Evolutionary conservation across 495 filamentous ascomycete genomes (phyloP), one percentile per base, ranked within the genome.

Genomic region (Daldinia bambusicola): DNA sequence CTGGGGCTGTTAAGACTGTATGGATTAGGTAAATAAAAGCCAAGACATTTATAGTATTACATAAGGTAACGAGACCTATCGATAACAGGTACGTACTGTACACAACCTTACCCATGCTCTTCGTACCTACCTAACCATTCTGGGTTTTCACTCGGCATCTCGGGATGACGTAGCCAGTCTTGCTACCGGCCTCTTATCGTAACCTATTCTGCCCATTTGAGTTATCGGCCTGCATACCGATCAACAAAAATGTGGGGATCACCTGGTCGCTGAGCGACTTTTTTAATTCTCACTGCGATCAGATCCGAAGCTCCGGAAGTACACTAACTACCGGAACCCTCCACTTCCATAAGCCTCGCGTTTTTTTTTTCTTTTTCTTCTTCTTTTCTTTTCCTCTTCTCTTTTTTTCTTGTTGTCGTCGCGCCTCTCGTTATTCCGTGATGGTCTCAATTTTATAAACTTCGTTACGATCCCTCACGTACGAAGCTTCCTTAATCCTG

Each of bases 291-390:
- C 18, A 68, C 38, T 58, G 61, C 56, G 50, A 67, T 62, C 53
- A n/a, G 37, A 72, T 72, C 69, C 69, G 69, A 68, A 72, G 69
- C 65, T 69, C 70, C 66, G 65, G 66, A 26, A 50, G 55, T 36
- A 9, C 13, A 61, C 41, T 62, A 45, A 5, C 36, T 63, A 51
- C 48, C 40, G 53, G 18, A 36, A 55, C 45, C 43, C 48, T 71
- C 63, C 38, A 67, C 56, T 48, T 52, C 58, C 31, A 32, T 37
- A 40, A 61, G 63, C 38, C 60, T 64, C 56, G 50, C 55, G 38
- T 45, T 69, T 72, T 53, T 36, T 57, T 16, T 43, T 60, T 34
- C 41, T 16, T 37, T 63, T 22, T 22, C n/a, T 60, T 50, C 34
- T 63, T 45, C 18, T 34, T 13, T 38, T 63, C 48, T n/a, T 22